Conservation (phyloP, 192 early-diverging fungal genomes). For the Phycomyces nitens region DNA sequence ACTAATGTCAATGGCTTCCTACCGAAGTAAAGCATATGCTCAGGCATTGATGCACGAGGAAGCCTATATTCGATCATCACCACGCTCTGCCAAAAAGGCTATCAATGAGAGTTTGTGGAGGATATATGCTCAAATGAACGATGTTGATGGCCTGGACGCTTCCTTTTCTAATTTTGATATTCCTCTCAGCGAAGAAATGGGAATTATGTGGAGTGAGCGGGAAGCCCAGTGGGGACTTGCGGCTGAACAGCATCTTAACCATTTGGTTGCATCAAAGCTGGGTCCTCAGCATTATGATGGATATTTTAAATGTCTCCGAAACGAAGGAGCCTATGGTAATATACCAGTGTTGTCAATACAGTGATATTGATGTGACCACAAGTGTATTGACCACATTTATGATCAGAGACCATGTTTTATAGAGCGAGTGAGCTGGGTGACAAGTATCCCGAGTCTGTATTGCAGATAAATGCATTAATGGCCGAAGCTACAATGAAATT, state of each 20-base stretch:
- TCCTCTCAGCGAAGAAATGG: slow-evolving; percentile 54
- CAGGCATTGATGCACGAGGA: slow-evolving; percentile 71
- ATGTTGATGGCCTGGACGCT: slow-evolving; percentile 68
- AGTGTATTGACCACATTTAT: background rate
- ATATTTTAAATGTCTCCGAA: slow-evolving; percentile 64
- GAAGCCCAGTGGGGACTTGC: slow-evolving; percentile 63
- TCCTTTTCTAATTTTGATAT: slow-evolving; percentile 49
- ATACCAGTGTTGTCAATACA: background rate
- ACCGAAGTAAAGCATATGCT: slow-evolving; percentile 56
- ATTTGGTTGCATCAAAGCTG: slow-evolving; percentile 43
- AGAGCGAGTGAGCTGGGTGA: slow-evolving; percentile 36
- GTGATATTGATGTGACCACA: background rate
- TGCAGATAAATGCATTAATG: slow-evolving; percentile 41
- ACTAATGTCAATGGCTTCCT: slow-evolving; percentile 60
- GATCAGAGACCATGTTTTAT: slow-evolving; percentile 53
- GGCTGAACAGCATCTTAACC: slow-evolving; percentile 58
- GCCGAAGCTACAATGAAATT: slow-evolving; percentile 67
- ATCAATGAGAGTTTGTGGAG: slow-evolving; percentile 44
- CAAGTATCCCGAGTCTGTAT: slow-evolving; percentile 48
- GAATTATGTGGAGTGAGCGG: slow-evolving; percentile 61
- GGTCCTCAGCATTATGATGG: slow-evolving; percentile 49
- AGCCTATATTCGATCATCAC: slow-evolving; percentile 31
- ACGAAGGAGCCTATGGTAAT: slow-evolving; percentile 67
- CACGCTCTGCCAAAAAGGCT: background rate
- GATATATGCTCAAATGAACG: slow-evolving; percentile 65